Evolutionary conservation across 306 rosid species (phyloP).

Genomic region (Prunus persica): DNA sequence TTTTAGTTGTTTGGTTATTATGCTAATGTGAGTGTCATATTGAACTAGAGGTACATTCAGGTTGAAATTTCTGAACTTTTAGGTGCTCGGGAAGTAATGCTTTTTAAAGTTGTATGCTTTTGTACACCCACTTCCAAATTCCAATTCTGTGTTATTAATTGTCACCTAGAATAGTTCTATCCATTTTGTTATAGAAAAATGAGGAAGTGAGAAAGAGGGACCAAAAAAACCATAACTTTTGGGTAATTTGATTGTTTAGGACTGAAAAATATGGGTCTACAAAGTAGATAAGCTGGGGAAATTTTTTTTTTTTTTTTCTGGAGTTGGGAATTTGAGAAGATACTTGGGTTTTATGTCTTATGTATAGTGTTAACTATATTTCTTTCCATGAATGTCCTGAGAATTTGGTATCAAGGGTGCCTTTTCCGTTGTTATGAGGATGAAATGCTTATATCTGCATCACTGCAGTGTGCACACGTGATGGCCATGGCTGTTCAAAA

Average conservation of each 20-base stretch:
- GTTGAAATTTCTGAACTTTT: background rate
- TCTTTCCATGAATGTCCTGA: background rate
- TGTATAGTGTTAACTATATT: background rate
- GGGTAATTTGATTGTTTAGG: background rate
- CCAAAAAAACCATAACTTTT: background rate
- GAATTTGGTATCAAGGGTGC: background rate
- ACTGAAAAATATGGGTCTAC: background rate
- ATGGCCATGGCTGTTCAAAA: constrained; percentile 99
- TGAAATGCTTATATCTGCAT: constrained; percentile 16
- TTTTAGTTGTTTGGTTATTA: background rate
- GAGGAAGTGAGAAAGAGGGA: constrained; percentile 3
- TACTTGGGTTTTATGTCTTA: background rate
- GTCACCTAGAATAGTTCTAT: background rate
- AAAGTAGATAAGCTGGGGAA: background rate
- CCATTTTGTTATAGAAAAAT: background rate
- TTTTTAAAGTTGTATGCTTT: background rate
- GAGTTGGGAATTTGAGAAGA: background rate
- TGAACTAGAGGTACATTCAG: background rate
- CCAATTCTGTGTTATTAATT: background rate
- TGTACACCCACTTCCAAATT: background rate
- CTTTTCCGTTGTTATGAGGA: constrained; percentile 2
- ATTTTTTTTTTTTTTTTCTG: background rate
- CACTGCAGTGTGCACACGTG: constrained; percentile 90
- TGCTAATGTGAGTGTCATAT: background rate
- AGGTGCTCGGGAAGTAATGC: background rate